phyloP scores from a whole-genome alignment of 768 basidiomycete species.

The Dioszegia aurantiaca region DNA sequence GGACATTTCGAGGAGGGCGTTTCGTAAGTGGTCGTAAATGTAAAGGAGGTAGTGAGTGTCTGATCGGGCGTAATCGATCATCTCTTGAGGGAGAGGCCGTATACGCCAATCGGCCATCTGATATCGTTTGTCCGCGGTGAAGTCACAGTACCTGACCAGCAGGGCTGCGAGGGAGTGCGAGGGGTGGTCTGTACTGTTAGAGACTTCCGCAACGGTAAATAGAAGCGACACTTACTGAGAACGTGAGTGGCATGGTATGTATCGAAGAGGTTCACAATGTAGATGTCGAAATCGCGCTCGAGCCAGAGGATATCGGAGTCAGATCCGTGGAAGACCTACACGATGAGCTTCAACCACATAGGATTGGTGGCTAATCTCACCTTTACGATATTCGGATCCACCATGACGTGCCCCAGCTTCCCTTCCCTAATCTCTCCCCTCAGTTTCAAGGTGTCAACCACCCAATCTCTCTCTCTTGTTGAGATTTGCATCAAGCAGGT shows the following conservation, averaged over 20 bases:
- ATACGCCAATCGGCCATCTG: slow-evolving; percentile 98
- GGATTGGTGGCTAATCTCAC: slow-evolving; percentile 55
- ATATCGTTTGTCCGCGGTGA: slow-evolving; percentile 88
- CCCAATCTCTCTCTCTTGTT: slow-evolving; percentile 76
- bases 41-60: slow-evolving; percentile 94
- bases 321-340: slow-evolving; percentile 90
- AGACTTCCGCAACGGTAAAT: neutral
- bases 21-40: slow-evolving; percentile 86
- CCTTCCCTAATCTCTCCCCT: slow-evolving; percentile 65
- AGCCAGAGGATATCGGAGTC: slow-evolving; percentile 93
- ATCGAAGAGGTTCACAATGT: slow-evolving; percentile 93
- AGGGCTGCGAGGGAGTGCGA: slow-evolving; percentile 79
- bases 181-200: slow-evolving; percentile 63
- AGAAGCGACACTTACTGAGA: slow-evolving; percentile 59
- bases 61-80: slow-evolving; percentile 87
- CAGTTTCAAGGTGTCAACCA: slow-evolving; percentile 76
- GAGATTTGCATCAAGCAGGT: slow-evolving; percentile 73
- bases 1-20: slow-evolving; percentile 63
- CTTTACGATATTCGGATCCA: slow-evolving; percentile 80
- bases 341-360: neutral
- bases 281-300: slow-evolving; percentile 90
- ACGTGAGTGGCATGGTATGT: slow-evolving; percentile 91
- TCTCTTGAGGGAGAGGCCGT: slow-evolving; percentile 77
- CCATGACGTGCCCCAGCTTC: slow-evolving; percentile 76
- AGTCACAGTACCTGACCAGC: slow-evolving; percentile 83